Evolutionary conservation across 352 stramenopile species (phyloP).

Genomic region (Pythium vanterpoolii): DNA sequence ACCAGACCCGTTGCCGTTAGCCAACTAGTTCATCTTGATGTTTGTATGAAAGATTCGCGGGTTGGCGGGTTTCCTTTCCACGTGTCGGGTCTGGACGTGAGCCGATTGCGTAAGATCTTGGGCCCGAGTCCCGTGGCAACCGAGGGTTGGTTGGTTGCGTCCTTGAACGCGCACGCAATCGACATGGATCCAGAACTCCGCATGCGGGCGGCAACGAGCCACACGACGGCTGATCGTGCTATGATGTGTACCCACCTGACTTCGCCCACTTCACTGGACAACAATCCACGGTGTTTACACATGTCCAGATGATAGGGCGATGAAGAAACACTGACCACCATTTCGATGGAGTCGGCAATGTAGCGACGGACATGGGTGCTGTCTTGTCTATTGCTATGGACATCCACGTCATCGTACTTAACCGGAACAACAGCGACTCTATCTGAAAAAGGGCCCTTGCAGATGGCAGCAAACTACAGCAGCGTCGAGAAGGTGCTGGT

Average conservation of each 20-base stretch:
- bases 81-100: background rate
- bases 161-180: slow-evolving; percentile 21
- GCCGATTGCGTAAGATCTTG: slow-evolving; percentile 20
- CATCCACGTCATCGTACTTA: slow-evolving; percentile 19
- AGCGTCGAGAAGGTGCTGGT: slow-evolving; percentile 65
- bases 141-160: slow-evolving; percentile 6
- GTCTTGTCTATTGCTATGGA: slow-evolving; percentile 10
- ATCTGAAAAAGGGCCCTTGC: background rate
- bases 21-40: slow-evolving; percentile 10
- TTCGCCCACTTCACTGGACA: background rate
- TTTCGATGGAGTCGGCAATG: background rate
- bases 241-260: slow-evolving; percentile 9
- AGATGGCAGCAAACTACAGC: slow-evolving; percentile 27
- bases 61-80: no score
- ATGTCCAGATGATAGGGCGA: background rate
- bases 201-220: slow-evolving; percentile 10
- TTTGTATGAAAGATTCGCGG: slow-evolving; percentile 19
- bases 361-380: background rate
- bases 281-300: background rate
- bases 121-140: background rate
- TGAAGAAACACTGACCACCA: background rate
- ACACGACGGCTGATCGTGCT: slow-evolving; percentile 5
- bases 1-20: slow-evolving; percentile 10
- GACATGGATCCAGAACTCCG: background rate
- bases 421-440: slow-evolving; percentile 5